Evolutionary conservation across 2,329 filamentous ascomycete genomes (phyloP).

Genomic region (Trichoderma atroviride): DNA sequence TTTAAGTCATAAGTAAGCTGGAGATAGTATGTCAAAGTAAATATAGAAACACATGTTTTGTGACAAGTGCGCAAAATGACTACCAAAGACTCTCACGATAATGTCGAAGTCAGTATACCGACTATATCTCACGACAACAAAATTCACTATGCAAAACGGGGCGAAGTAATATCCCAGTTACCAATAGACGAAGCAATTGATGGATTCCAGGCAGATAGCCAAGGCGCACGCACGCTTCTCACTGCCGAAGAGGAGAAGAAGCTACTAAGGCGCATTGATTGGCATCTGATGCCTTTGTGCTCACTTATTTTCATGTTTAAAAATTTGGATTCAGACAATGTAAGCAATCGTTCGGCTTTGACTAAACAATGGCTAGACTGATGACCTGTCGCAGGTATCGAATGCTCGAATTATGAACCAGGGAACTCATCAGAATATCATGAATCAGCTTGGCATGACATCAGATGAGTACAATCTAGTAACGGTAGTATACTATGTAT

Average conservation of each 20-base stretch:
- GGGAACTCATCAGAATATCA: slow-evolving; percentile 45
- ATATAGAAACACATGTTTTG: not conserved
- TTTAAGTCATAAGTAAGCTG: not conserved
- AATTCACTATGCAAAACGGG: slow-evolving; percentile 9
- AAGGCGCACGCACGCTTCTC: slow-evolving; percentile 41
- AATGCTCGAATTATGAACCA: slow-evolving; percentile 50
- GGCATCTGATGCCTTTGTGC: slow-evolving; percentile 36
- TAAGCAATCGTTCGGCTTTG: not conserved
- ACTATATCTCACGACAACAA: not conserved
- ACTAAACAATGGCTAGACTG: too few relatives aligned
- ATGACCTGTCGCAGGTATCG: slow-evolving; percentile 34
- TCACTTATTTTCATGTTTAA: slow-evolving; percentile 47
- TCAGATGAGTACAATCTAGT: slow-evolving; percentile 46
- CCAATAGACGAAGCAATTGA: not conserved
- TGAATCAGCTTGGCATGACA: slow-evolving; percentile 45
- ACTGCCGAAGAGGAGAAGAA: slow-evolving; percentile 34
- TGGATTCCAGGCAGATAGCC: slow-evolving; percentile 21
- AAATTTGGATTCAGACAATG: slow-evolving; percentile 44
- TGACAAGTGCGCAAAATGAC: not conserved
- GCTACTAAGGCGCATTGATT: slow-evolving; percentile 34
- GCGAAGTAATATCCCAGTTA: not conserved
- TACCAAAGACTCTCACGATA: not conserved
- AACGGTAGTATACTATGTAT: slow-evolving; percentile 45
- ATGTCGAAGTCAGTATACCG: not conserved
- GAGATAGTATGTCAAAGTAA: not conserved